Base-by-base conservation (phyloP, 2,329 filamentous ascomycete genomes). In the Zymoseptoria passerinii region DNA sequence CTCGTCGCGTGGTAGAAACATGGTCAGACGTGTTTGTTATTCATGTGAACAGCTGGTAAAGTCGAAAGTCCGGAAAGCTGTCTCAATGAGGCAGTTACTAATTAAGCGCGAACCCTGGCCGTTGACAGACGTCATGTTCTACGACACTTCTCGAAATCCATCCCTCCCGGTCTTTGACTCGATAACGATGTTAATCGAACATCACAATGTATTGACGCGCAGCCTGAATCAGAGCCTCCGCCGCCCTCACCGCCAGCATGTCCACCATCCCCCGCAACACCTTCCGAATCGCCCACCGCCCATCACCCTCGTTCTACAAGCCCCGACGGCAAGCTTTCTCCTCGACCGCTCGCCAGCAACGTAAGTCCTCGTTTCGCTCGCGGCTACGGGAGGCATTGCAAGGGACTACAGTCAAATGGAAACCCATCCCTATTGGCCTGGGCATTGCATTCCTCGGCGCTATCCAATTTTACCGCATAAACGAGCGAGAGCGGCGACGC, bases 361-460 rank as follows among this genome's bases (percentile, higher is more conserved):
- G 58, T 59, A 62, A 64, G 58, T 60, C 62, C 53, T 80, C 80
- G n/a, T 86, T 85, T 67, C 69, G 78, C 57, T 79, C 80, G 44
- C 75, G 83, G 62, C 73, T 86, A 54, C 76, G 81, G 48, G 78
- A 78, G 55, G 84, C 85, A 44, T 78, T 86, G 65, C 76, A 78
- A 48, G 78, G 81, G 48, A 89, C 86, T 35, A 86, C 82, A 73
- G 81, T 94, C 61, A 84, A 89, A 77, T 96, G 92, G 92, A 90
- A 91, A 74, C 89, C 89, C 52, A 95, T 96, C 66, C 92, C 92
- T 20, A 83, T 96, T 57, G 89, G 87, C 27, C 80, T 96, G 20
- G 92, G 92, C 60, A 86, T 96, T 68, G 89, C 83, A 58, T 91
- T 95, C 68, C 80, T 96, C 8, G 92, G 90, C 23, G 78, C 89